phyloP scores from a whole-genome alignment of 768 basidiomycete species.

The Psilocybe tampanensis region DNA sequence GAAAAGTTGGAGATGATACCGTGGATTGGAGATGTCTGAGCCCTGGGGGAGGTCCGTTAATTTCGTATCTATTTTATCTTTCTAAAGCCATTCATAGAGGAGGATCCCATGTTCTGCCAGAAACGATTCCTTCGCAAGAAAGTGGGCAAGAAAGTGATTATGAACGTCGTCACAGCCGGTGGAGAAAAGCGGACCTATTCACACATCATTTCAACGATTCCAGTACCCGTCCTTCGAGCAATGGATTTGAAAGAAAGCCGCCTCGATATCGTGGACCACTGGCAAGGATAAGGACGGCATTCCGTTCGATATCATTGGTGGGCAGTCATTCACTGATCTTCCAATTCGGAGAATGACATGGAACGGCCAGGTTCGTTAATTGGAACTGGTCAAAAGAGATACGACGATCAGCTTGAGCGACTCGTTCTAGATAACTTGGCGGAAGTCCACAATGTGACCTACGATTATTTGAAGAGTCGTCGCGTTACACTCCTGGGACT shows the following conservation, averaged over 20 bases:
- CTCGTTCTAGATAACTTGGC: conserved; percentile 33
- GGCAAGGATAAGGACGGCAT: conserved; percentile 19
- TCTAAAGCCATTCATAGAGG: no score
- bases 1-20: no score
- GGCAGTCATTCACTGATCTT: conserved; percentile 43
- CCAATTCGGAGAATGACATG: conserved; percentile 43
- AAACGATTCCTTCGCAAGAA: no score
- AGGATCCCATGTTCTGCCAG: no score
- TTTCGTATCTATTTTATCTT: no score
- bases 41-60: no score
- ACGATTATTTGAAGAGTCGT: conserved; percentile 19
- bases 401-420: conserved; percentile 26
- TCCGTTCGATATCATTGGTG: conserved; percentile 36
- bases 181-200: conserved; percentile 10
- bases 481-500: conserved; percentile 31
- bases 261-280: conserved; percentile 34
- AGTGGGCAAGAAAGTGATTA: not conserved
- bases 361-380: conserved; percentile 37
- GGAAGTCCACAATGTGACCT: conserved; percentile 25
- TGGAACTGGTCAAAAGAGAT: conserved; percentile 8
- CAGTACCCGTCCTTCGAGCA: conserved; percentile 30
- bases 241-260: conserved; percentile 25
- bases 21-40: no score
- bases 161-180: conserved; percentile 2
- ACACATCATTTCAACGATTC: conserved; percentile 34